Conservation (phyloP, 495 filamentous ascomycete species). For the Aspergillus sclerotioniger region DNA sequence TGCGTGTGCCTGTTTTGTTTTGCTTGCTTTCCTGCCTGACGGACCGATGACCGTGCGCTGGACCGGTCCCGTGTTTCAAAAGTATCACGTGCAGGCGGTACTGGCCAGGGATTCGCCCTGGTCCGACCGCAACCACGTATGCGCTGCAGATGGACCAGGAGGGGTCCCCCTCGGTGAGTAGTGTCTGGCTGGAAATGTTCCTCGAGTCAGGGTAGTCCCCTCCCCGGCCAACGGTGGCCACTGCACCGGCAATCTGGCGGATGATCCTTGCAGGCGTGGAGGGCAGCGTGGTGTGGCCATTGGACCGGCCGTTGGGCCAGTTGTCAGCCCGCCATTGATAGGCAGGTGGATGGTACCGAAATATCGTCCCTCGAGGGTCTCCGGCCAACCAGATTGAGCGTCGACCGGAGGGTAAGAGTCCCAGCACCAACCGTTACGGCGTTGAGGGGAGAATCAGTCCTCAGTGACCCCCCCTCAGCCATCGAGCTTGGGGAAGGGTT, state of each 20-base stretch:
- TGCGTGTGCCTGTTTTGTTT: background rate
- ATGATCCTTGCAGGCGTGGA: conserved; percentile 18
- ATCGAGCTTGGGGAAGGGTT: background rate
- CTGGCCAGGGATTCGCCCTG: background rate
- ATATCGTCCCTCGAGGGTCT: background rate
- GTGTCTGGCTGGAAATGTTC: background rate
- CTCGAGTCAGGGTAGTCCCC: background rate
- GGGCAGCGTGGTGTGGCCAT: conserved; percentile 3
- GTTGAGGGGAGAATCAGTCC: background rate
- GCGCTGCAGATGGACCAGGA: background rate
- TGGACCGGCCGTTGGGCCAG: conserved; percentile 9
- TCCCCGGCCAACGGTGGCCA: conserved; percentile 10
- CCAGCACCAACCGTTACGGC: background rate
- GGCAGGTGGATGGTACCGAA: background rate
- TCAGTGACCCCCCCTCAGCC: background rate
- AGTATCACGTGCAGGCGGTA: background rate
- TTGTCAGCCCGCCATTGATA: background rate
- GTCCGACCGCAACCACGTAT: background rate
- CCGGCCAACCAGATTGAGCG: background rate
- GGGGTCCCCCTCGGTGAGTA: background rate
- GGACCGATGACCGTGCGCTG: background rate
- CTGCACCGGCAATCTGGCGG: conserved; percentile 15
- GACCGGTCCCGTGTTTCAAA: conserved; percentile 4
- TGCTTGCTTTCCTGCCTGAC: conserved; percentile 2
- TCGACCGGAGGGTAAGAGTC: background rate